phyloP scores from a whole-genome alignment of 1,284 basidiomycete species.

The Sparassis latifolia region DNA sequence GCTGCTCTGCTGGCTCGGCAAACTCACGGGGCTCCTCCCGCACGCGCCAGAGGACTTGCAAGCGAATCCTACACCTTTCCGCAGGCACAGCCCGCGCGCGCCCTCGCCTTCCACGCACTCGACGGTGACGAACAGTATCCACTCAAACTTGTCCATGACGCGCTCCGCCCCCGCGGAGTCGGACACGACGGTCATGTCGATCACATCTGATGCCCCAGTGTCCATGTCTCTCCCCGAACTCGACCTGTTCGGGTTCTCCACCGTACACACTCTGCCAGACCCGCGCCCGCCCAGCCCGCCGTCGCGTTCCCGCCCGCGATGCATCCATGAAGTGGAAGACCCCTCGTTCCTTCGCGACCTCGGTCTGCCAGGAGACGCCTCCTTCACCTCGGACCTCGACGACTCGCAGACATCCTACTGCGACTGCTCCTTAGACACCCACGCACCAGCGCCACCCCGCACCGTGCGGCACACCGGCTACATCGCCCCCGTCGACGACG shows the following conservation, averaged over 20 bases:
- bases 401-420: constrained; percentile 8
- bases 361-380: constrained; percentile 1
- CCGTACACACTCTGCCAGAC: constrained; percentile 1
- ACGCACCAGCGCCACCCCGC: constrained; percentile 5
- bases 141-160: constrained; percentile 28
- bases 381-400: constrained; percentile 2
- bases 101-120: constrained; percentile 31
- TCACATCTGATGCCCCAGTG: constrained; percentile 18
- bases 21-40: constrained; percentile 34
- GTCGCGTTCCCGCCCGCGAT: constrained; percentile 20
- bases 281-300: constrained; percentile 4
- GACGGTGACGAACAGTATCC: constrained; percentile 26
- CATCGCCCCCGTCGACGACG: constrained; percentile 46
- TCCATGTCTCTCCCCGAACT: constrained; percentile 15
- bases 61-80: constrained; percentile 1
- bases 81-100: constrained; percentile 6
- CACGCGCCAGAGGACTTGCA: not conserved
- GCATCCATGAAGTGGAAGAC: constrained; percentile 48
- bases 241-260: constrained; percentile 3
- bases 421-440: constrained; percentile 7
- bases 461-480: constrained; percentile 45
- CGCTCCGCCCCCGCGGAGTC: constrained; percentile 20
- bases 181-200: constrained; percentile 30
- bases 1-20: constrained; percentile 59
- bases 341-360: constrained; percentile 26